These are phyloP conservation scores for Fistulinella staudtii DNA, from an alignment of 1,284 basidiomycete species.

Conservation along the genomic window DNA sequence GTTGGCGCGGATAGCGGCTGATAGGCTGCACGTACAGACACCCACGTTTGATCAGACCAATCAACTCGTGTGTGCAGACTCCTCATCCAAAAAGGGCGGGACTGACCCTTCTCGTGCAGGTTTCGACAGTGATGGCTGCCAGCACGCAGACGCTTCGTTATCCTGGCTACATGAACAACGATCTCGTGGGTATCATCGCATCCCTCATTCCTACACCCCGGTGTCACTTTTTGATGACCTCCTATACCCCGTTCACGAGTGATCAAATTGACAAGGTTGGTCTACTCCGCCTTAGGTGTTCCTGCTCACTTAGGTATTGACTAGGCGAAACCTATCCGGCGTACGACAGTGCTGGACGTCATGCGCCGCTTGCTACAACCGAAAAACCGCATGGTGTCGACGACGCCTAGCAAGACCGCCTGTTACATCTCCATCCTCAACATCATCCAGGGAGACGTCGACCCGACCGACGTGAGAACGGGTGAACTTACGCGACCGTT, in stretches of 20 bases:
- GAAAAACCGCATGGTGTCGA: conserved; percentile 99
- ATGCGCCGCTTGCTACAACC: conserved; percentile 98
- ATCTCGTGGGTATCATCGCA: conserved; percentile 95
- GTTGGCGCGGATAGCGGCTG: conserved; percentile 85
- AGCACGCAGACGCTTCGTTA: conserved; percentile 97
- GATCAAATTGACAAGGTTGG: conserved; percentile 90
- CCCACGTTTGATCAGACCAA: conserved; percentile 95
- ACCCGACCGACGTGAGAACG: conserved; percentile 85
- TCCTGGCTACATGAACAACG: conserved; percentile 99
- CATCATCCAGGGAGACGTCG: conserved; percentile 98
- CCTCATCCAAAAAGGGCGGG: background rate
- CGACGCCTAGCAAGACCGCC: conserved; percentile 82
- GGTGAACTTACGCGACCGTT: background rate
- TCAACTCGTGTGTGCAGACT: conserved; percentile 62
- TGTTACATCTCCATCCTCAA: conserved; percentile 99
- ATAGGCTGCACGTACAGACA: conserved; percentile 87
- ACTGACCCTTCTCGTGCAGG: conserved; percentile 44
- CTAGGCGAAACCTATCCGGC: conserved; percentile 83
- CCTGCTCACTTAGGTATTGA: background rate
- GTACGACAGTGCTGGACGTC: conserved; percentile 96
- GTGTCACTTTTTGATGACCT: conserved; percentile 99
- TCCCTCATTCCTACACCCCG: conserved; percentile 98
- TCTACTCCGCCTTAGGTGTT: background rate
- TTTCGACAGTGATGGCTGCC: conserved; percentile 93
- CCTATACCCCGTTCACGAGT: conserved; percentile 97